Base-by-base conservation (phyloP, 257 asterid species). In the Scutellaria minor region DNA sequence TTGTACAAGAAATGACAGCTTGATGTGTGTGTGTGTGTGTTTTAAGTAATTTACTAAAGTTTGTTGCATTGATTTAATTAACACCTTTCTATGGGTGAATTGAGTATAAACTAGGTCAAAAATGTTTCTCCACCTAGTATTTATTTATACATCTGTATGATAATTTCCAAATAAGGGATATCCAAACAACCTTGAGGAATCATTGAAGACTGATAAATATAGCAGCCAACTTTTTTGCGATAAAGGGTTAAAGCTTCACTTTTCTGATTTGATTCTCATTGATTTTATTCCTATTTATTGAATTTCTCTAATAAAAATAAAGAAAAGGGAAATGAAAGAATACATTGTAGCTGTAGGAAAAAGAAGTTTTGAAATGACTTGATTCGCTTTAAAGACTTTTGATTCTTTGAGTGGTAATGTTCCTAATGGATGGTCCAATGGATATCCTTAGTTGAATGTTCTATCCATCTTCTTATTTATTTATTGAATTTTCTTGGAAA, bases 1-100 rank as follows among this genome's bases (percentile, higher is more conserved):
- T 58, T 44, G 18, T 71, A 40, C 73, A 71, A 77, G 73, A 64
- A 55, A 63, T 54, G 56, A 45, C 48, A 47, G 41, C 62, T 52
- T 55, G 62, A 15, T 68, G 9, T 57, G 72, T 67, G 42, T 58
- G 44, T 20, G 35, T 27, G 35, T 27, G 35, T 27, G 35, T 27
- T 27, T 27, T 27, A 27, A 27, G 65, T 42, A 15, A 9, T 35
- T 13, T n/a, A 27, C 55, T 60, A 52, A 61, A 54, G 72, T 62
- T 54, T 45, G 75, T 67, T 75, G 70, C 35, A 62, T 20, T 52
- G 56, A 11, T 37, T 20, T 18, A 6, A 27, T 20, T 18, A 6
- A 27, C 7, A 10, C 37, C 18, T 39, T 39, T 53, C 9, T 54
- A 68, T 68, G 64, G 54, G 18, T 18, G 5, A 12, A 12, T 59